Base-by-base conservation (phyloP, 345 rosid species). In the Noccaea caerulescens region DNA sequence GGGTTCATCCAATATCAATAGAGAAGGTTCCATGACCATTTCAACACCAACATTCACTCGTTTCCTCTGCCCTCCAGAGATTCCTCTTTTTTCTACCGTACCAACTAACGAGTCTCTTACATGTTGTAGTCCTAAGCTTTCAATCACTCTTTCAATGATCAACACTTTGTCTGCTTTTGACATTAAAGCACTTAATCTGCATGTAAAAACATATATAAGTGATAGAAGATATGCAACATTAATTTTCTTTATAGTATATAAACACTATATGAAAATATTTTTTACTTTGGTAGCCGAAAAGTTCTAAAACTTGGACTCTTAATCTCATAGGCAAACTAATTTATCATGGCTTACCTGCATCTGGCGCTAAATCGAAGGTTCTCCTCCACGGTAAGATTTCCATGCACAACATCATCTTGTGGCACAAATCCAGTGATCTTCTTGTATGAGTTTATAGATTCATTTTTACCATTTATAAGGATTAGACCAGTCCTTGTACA, bases 11-110 rank as follows among this genome's bases (percentile, higher is more conserved):
- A 92, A 82, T 58, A 92, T 89, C 79, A 92, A 62, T 6, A 92
- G 70, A 37, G 98, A 92, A 81, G 98, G 98, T 79, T 92, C 98
- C 94, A 92, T 89, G 54, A 92, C 96, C 94, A 92, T 86, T 82
- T 92, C 98, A 1, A 89, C 72, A 53, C 98, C 96, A 45, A 92
- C 98, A 63, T 92, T 89, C 18, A 92, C 98, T 59, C 96, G 91
- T 76, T 92, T 92, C 71, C 88, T 85, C 61, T 92, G 96, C n/a
- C 98, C 95, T 71, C 96, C 98, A 34, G 96, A 92, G 71, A 92
- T 89, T 73, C 96, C 98, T 75, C 92, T 82, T 74, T 82, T 87
- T 73, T 88, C 92, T 60, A 93, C 89, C 33, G 93, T 88, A 73
- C 98, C 98, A 51, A 93, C 98, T 76, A 88, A 65, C 14, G 96